Conservation (phyloP, 331 rosid genomes). For the Quercus phellos region DNA sequence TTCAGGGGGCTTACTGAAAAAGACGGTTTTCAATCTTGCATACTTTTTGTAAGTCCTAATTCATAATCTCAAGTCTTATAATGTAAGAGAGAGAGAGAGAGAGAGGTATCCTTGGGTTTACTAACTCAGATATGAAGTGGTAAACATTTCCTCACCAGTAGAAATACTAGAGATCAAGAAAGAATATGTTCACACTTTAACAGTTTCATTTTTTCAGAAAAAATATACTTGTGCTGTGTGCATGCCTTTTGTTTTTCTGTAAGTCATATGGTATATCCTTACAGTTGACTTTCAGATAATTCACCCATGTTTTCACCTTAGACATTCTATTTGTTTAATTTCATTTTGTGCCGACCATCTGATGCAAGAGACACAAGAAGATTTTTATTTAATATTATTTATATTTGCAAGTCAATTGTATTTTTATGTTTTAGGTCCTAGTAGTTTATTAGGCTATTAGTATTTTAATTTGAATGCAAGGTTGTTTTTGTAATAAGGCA, state of each 20-base stretch:
- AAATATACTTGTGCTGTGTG: neutral
- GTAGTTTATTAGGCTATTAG: no score
- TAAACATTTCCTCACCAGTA: neutral
- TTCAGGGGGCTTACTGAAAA: conserved; percentile 63
- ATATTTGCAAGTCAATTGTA: no score
- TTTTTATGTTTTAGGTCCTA: no score
- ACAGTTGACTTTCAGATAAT: neutral
- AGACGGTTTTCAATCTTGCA: conserved; percentile 68
- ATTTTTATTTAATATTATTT: no score
- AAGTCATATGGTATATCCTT: neutral
- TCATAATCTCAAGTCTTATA: neutral
- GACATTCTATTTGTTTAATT: neutral
- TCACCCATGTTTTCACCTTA: neutral
- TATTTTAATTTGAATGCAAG: no score
- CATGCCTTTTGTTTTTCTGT: no score
- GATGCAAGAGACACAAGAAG: no score
- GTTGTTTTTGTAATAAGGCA: no score
- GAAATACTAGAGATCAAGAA: neutral
- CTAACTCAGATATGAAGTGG: neutral
- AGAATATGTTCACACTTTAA: neutral
- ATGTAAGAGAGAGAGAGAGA: no score
- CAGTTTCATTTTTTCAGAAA: neutral
- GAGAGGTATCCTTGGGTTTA: neutral
- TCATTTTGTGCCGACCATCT: neutral
- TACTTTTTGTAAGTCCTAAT: conserved; percentile 64